These are phyloP conservation scores for Colletotrichum acutatum DNA, from an alignment of 2,329 filamentous ascomycete genomes.

Conservation along the genomic window DNA sequence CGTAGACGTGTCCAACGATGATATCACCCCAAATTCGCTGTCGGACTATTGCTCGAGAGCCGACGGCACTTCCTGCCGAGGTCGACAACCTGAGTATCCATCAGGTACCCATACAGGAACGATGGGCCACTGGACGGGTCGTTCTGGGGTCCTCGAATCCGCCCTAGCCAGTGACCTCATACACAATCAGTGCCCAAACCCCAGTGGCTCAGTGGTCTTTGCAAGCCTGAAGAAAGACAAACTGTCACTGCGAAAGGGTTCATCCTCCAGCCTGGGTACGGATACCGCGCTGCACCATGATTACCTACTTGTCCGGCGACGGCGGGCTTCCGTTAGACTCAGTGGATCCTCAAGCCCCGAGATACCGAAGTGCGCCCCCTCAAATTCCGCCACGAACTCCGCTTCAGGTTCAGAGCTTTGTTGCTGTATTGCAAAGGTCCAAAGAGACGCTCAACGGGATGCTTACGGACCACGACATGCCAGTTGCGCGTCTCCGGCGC, in stretches of 20 bases:
- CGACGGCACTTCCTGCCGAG: constrained; percentile 22
- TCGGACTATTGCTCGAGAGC: constrained; percentile 8
- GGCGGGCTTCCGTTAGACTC: constrained; percentile 15
- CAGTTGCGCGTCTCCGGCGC: not conserved
- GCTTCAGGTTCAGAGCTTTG: not conserved
- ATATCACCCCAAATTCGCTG: constrained; percentile 27
- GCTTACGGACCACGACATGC: not conserved
- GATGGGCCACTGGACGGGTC: constrained; percentile 10
- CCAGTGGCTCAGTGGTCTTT: constrained; percentile 8
- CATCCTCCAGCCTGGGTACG: not conserved
- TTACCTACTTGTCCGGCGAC: constrained; percentile 6
- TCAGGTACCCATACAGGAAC: not conserved
- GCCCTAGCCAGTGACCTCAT: not conserved
- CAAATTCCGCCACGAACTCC: constrained; percentile 17
- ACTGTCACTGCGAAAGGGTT: not conserved
- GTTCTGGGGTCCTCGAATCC: not conserved
- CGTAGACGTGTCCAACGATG: constrained; percentile 3
- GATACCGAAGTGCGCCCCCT: constrained; percentile 8
- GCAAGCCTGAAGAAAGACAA: not conserved
- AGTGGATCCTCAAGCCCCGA: constrained; percentile 13
- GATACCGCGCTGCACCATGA: not conserved
- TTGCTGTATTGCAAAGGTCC: constrained; percentile 5
- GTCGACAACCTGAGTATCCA: constrained; percentile 1
- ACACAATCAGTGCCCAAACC: not conserved
- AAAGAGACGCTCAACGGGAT: not conserved